Evolutionary conservation across 1,284 basidiomycete genomes (phyloP), one percentile per base, ranked within the genome.

Genomic region (Moesziomyces aphidis): DNA sequence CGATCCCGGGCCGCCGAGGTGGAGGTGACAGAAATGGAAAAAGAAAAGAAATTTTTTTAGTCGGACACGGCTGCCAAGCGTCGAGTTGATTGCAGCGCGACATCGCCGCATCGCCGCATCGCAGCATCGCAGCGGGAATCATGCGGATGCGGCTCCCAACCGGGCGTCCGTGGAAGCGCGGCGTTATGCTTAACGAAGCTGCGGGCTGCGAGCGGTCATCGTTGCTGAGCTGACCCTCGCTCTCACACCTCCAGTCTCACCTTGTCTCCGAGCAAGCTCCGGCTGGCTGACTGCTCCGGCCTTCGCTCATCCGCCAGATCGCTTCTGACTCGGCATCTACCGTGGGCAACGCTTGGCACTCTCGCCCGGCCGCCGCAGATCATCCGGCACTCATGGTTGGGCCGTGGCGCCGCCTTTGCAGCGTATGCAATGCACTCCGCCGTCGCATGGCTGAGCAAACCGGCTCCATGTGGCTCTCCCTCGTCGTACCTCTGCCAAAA

Each of bases 71-170:
- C 26, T 28, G 26, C 26, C 26, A 28, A 28, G 26, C 26, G 26
- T 28, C 26, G 26, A 28, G 26, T 28, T 1, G 26, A 28, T 6
- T 28, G 26, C 5, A 28, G 26, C 26, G 31, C 31, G 31, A 34
- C 10, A 11, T 13, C 31, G 31, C 31, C 11, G 28, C 10, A 31
- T 11, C 28, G 28, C 28, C 7, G 10, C 31, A 34, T 10, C 10
- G 31, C 31, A 34, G 31, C 31, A 34, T 31, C 48, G 48, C 48
- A 24, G 17, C 48, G 24, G 48, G 19, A 49, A 49, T 49, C 48
- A 49, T 49, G 48, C 48, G 26, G 24, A 21, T 49, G 31, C 31
- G 31, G 31, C 31, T 23, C 19, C 6, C 24, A 7, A 11, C 3
- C 39, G 11, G 39, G 39, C 17, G 15, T 42, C 48, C 48, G 48